Conservation (phyloP, 2,329 filamentous ascomycete species). For the Colletotrichum chrysophilum region DNA sequence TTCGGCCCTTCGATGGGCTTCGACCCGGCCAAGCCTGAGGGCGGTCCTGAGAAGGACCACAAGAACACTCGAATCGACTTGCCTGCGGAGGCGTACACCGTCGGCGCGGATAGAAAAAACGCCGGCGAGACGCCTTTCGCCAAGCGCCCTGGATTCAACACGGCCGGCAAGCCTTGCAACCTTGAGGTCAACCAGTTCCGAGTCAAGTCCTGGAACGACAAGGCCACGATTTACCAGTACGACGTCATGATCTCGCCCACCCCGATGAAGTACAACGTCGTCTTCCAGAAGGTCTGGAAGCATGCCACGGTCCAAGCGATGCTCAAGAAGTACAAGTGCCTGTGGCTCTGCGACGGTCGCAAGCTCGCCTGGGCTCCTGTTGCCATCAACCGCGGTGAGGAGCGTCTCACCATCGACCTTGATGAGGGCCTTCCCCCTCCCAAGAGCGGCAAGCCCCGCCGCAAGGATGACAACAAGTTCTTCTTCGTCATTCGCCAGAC, state of each 20-base stretch:
- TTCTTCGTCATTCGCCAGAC: slow-evolving; percentile 68
- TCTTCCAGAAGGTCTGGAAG: slow-evolving; percentile 80
- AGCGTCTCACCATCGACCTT: slow-evolving; percentile 71
- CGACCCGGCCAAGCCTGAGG: slow-evolving; percentile 46
- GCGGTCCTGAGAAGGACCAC: slow-evolving; percentile 31
- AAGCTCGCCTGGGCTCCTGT: slow-evolving; percentile 75
- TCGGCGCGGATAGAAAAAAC: slow-evolving; percentile 22
- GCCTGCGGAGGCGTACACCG: slow-evolving; percentile 60
- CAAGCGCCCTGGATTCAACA: slow-evolving; percentile 62
- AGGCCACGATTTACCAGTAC: slow-evolving; percentile 76
- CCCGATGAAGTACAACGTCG: slow-evolving; percentile 62
- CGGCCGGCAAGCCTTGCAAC: slow-evolving; percentile 56
- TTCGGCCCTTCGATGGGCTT: slow-evolving; percentile 36
- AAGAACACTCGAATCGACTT: slow-evolving; percentile 59
- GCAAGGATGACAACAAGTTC: slow-evolving; percentile 50
- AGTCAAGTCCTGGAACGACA: slow-evolving; percentile 63
- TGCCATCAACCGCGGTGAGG: slow-evolving; percentile 48
- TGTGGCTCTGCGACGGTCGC: slow-evolving; percentile 81
- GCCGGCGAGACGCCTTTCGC: slow-evolving; percentile 38
- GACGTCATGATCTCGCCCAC: slow-evolving; percentile 75
- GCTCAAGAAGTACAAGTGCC: slow-evolving; percentile 51
- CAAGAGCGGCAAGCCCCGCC: slow-evolving; percentile 32
- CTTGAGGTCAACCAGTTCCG: slow-evolving; percentile 78
- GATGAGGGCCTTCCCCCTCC: slow-evolving; percentile 65
- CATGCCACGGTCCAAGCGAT: slow-evolving; percentile 62